These are phyloP conservation scores for Colletotrichum euphorbiae DNA, from an alignment of 2,329 filamentous ascomycete genomes.

Conservation along the genomic window DNA sequence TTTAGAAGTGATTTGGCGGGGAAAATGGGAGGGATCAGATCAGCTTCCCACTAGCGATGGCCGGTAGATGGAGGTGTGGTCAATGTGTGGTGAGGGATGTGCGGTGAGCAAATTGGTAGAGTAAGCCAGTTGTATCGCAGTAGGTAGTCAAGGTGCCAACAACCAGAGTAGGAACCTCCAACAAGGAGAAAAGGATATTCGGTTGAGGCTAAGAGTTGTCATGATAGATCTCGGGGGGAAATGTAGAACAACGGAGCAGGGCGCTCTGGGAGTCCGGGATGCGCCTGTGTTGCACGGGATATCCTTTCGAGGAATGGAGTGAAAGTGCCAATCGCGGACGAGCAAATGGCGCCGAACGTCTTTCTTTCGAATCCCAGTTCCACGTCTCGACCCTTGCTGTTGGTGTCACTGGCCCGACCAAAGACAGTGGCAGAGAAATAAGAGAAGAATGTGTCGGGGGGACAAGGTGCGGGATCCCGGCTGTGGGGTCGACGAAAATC, in stretches of 20 bases:
- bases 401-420: constrained; percentile 18
- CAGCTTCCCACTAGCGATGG: constrained; percentile 28
- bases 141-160: constrained; percentile 52
- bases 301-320: constrained; percentile 24
- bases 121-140: constrained; percentile 1
- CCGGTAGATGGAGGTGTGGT: constrained; percentile 29
- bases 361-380: constrained; percentile 17
- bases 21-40: constrained; percentile 32
- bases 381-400: constrained; percentile 16
- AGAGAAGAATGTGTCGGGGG: constrained; percentile 36
- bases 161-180: constrained; percentile 55
- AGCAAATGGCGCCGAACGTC: not conserved
- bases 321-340: constrained; percentile 18
- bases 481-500: constrained; percentile 36
- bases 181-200: constrained; percentile 53
- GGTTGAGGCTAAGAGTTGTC: constrained; percentile 50
- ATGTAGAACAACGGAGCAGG: constrained; percentile 10
- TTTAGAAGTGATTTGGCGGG: constrained; percentile 28
- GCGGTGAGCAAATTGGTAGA: constrained; percentile 17
- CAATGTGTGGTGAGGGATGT: constrained; percentile 13
- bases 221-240: constrained; percentile 49
- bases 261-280: constrained; percentile 13
- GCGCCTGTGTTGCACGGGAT: constrained; percentile 10
- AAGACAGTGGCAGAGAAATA: constrained; percentile 22
- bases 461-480: constrained; percentile 35